Evolutionary conservation across 2,329 filamentous ascomycete genomes (phyloP).

Genomic region (Calonectria crousiana): DNA sequence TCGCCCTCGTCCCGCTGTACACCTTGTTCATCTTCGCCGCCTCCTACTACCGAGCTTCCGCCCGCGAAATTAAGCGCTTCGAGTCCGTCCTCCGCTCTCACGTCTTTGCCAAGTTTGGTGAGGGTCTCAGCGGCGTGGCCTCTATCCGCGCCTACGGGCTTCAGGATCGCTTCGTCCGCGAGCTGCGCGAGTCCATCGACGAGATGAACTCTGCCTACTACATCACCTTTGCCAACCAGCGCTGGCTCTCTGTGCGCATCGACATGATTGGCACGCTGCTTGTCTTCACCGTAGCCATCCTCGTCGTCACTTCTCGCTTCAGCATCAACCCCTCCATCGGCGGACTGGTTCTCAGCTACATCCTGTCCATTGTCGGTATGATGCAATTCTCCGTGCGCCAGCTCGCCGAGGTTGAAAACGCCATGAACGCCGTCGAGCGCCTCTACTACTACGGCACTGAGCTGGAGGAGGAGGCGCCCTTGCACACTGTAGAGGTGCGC

Average conservation of each 20-base stretch:
- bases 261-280: slow-evolving; percentile 87
- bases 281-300: slow-evolving; percentile 88
- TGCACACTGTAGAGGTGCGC: slow-evolving; percentile 80
- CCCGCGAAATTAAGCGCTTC: slow-evolving; percentile 93
- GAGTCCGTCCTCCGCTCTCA: slow-evolving; percentile 88
- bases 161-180: slow-evolving; percentile 77
- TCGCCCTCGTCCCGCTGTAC: slow-evolving; percentile 73
- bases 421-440: slow-evolving; percentile 96
- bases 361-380: slow-evolving; percentile 93
- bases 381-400: slow-evolving; percentile 96
- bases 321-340: slow-evolving; percentile 85
- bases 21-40: slow-evolving; percentile 85
- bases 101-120: slow-evolving; percentile 92
- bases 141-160: slow-evolving; percentile 93
- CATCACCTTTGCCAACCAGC: slow-evolving; percentile 93
- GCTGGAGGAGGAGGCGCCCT: slow-evolving; percentile 89
- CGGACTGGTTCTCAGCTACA: slow-evolving; percentile 92
- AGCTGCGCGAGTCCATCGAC: slow-evolving; percentile 81
- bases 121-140: slow-evolving; percentile 85
- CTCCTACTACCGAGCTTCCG: slow-evolving; percentile 89
- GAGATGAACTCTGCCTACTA: slow-evolving; percentile 96
- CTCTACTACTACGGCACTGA: slow-evolving; percentile 89
- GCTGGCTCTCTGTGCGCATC: slow-evolving; percentile 89
- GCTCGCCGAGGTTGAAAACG: slow-evolving; percentile 95
- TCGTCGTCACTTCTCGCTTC: slow-evolving; percentile 93